Evolutionary conservation across 2,329 filamentous ascomycete genomes (phyloP).

Genomic region (Capronia epimyces): DNA sequence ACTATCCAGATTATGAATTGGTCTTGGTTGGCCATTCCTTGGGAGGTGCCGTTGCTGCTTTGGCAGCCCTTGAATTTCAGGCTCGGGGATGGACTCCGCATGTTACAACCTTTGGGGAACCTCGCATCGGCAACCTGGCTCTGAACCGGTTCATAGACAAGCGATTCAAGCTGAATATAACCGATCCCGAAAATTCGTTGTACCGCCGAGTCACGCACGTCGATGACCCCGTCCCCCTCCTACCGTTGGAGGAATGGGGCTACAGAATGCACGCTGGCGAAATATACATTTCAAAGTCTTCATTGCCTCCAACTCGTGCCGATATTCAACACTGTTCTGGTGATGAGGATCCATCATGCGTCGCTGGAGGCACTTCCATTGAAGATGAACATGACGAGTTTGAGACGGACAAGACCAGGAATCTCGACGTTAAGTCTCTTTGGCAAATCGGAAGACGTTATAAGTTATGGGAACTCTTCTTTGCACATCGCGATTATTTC

Average conservation of each 20-base stretch:
- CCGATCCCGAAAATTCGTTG: conserved; percentile 27
- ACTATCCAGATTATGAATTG: conserved; percentile 66
- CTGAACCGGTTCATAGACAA: conserved; percentile 52
- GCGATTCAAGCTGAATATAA: conserved; percentile 43
- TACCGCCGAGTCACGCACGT: conserved; percentile 81
- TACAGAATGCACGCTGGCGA: conserved; percentile 81
- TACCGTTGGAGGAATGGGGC: conserved; percentile 83
- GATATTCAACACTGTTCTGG: conserved; percentile 71
- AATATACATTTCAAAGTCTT: conserved; percentile 70
- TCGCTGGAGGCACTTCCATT: conserved; percentile 45
- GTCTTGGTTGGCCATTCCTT: conserved; percentile 85
- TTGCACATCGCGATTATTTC: conserved; percentile 94
- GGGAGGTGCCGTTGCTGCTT: conserved; percentile 82
- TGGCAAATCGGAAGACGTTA: conserved; percentile 50
- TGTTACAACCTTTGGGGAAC: conserved; percentile 91
- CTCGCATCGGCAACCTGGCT: conserved; percentile 54
- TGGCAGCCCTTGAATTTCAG: conserved; percentile 77
- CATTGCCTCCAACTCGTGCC: conserved; percentile 60
- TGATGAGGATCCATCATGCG: conserved; percentile 65
- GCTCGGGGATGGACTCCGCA: conserved; percentile 68
- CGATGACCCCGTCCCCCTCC: conserved; percentile 79
- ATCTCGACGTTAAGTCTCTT: conserved; percentile 14
- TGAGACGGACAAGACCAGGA: conserved; percentile 16
- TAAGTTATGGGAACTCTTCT: conserved; percentile 87
- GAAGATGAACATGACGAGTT: conserved; percentile 29